Conservation (phyloP, 139 green algal genomes). For the Tetraselmis striata region DNA sequence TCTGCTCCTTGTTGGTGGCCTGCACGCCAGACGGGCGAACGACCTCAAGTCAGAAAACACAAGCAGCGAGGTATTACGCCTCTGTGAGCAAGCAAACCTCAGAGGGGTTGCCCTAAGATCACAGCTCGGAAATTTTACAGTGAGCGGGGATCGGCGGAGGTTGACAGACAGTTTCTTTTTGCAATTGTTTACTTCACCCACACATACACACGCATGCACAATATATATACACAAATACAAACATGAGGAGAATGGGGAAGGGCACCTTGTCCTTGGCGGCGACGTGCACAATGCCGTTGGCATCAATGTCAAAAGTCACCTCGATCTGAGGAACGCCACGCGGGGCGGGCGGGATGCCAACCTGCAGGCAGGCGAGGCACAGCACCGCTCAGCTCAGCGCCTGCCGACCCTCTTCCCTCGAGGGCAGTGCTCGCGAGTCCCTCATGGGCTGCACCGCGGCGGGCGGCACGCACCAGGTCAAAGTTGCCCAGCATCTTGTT, state of each 20-base stretch:
- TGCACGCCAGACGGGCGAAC: neutral
- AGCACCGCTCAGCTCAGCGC: too few relatives aligned
- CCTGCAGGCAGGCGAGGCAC: too few relatives aligned
- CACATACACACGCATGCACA: neutral
- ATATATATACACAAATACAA: neutral
- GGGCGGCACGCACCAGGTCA: slow-evolving; percentile 75
- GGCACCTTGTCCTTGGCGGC: slow-evolving; percentile 80
- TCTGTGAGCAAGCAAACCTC: too few relatives aligned
- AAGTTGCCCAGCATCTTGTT: slow-evolving; percentile 99
- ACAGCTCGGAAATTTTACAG: too few relatives aligned
- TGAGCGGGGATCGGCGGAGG: too few relatives aligned
- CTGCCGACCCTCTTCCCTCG: too few relatives aligned
- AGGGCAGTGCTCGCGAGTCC: too few relatives aligned
- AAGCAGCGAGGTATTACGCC: neutral
- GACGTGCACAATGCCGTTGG: slow-evolving; percentile 95
- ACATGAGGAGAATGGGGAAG: neutral
- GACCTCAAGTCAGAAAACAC: neutral
- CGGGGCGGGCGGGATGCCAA: slow-evolving; percentile 88
- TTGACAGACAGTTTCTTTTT: too few relatives aligned
- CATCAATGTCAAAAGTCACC: slow-evolving; percentile 96
- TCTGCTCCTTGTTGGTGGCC: slow-evolving; percentile 81
- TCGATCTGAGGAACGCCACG: slow-evolving; percentile 89
- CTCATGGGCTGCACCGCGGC: too few relatives aligned
- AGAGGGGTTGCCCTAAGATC: too few relatives aligned
- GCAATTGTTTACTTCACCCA: too few relatives aligned